Evolutionary conservation across 164 flowering plant species (phyloP).

Genomic region (Echeveria elegans): DNA sequence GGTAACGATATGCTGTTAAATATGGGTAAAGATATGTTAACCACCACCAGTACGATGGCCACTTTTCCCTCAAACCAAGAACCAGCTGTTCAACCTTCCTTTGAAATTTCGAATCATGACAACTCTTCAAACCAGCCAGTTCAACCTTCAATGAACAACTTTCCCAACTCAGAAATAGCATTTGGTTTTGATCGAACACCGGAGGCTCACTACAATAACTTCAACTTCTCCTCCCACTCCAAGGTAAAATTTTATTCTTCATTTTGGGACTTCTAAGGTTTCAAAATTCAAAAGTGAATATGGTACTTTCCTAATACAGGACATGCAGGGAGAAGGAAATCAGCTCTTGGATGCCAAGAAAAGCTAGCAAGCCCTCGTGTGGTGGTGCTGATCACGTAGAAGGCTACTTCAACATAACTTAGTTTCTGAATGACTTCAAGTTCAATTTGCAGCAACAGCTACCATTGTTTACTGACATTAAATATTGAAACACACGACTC

Average conservation of each 20-base stretch:
- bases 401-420: neutral
- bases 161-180: slow-evolving; percentile 18
- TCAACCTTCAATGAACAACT: slow-evolving; percentile 18
- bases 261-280: too few species aligned
- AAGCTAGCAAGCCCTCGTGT: neutral
- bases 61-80: slow-evolving; percentile 21
- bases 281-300: neutral
- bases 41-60: slow-evolving; percentile 15
- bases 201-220: slow-evolving; percentile 22
- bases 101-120: slow-evolving; percentile 18
- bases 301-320: neutral
- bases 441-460: neutral
- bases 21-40: slow-evolving; percentile 16
- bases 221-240: slow-evolving; percentile 15
- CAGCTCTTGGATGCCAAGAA: neutral
- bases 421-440: neutral
- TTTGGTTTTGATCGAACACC: slow-evolving; percentile 19
- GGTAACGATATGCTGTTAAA: slow-evolving; percentile 18
- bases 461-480: neutral
- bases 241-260: slow-evolving; percentile 18
- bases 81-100: slow-evolving; percentile 15
- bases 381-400: neutral
- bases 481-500: neutral
- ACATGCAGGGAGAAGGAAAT: neutral
- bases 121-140: slow-evolving; percentile 22